These are phyloP conservation scores for Erythrobasidium hasegawianum DNA, from an alignment of 1,284 basidiomycete species.

Conservation along the genomic window DNA sequence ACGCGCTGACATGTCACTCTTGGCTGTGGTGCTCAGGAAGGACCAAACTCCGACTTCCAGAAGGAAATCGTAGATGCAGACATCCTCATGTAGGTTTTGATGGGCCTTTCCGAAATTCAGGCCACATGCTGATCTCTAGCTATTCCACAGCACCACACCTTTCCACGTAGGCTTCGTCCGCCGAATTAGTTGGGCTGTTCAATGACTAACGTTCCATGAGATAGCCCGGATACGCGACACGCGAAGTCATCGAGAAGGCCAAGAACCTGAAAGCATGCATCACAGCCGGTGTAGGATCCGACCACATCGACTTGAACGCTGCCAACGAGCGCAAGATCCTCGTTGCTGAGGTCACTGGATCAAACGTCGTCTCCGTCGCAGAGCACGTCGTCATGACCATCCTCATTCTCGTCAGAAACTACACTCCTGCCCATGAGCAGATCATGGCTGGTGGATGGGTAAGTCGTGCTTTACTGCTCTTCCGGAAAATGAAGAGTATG, in stretches of 20 bases:
- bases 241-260: slow-evolving; percentile 71
- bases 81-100: slow-evolving; percentile 54
- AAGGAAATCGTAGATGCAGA: slow-evolving; percentile 72
- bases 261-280: slow-evolving; percentile 88
- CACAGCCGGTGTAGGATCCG: slow-evolving; percentile 91
- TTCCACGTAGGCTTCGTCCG: slow-evolving; percentile 62
- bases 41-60: slow-evolving; percentile 76
- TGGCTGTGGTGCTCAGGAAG: slow-evolving; percentile 56
- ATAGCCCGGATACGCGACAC: slow-evolving; percentile 84
- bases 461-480: slow-evolving; percentile 31
- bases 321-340: slow-evolving; percentile 77
- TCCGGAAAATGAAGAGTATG: slow-evolving; percentile 72
- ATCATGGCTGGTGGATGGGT: slow-evolving; percentile 75
- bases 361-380: slow-evolving; percentile 85
- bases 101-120: slow-evolving; percentile 42
- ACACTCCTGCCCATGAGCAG: slow-evolving; percentile 75
- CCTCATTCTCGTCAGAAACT: slow-evolving; percentile 81
- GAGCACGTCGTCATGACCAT: slow-evolving; percentile 74
- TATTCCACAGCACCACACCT: slow-evolving; percentile 73
- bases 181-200: too few relatives aligned
- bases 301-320: slow-evolving; percentile 68
- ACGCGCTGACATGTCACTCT: too few relatives aligned
- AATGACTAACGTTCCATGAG: too few relatives aligned
- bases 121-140: slow-evolving; percentile 53
- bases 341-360: slow-evolving; percentile 72